These are phyloP conservation scores for Erysimum cheiri DNA, from an alignment of 441 rosid genomes.

Conservation along the genomic window DNA sequence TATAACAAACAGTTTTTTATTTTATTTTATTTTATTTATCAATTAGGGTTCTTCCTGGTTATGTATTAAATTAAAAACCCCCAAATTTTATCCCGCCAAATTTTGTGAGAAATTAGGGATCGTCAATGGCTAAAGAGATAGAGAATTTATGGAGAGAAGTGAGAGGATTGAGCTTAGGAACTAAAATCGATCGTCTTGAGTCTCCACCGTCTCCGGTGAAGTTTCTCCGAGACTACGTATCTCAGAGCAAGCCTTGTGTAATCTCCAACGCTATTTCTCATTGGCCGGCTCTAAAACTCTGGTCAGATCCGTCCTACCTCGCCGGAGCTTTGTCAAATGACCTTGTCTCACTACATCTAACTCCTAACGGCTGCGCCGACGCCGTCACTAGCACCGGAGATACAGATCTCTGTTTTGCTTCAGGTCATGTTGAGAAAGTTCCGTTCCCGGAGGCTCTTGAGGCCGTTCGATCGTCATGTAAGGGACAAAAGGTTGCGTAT, in stretches of 20 bases:
- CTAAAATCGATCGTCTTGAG: slow-evolving; percentile 50
- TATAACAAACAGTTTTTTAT: slow-evolving; percentile 5
- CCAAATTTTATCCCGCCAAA: slow-evolving; percentile 33
- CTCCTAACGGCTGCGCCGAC: slow-evolving; percentile 43
- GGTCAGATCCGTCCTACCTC: slow-evolving; percentile 66
- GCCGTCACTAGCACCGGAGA: slow-evolving; percentile 30
- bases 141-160: slow-evolving; percentile 67
- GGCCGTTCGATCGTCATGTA: slow-evolving; percentile 45
- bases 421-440: slow-evolving; percentile 65
- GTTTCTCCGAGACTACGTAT: slow-evolving; percentile 71
- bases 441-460: slow-evolving; percentile 67
- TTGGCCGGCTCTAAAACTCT: slow-evolving; percentile 76
- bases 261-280: slow-evolving; percentile 69
- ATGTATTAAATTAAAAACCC: slow-evolving; percentile 3
- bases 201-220: slow-evolving; percentile 65
- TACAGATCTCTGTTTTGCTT: slow-evolving; percentile 67
- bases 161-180: slow-evolving; percentile 57
- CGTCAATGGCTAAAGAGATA: slow-evolving; percentile 29
- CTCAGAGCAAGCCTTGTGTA: slow-evolving; percentile 80
- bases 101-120: slow-evolving; percentile 26
- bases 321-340: slow-evolving; percentile 40
- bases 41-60: slow-evolving; percentile 41
- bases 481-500: slow-evolving; percentile 58
- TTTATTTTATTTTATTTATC: not conserved
- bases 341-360: slow-evolving; percentile 39